Percentiles rank a stretch among this genome's conserved stretches.
These are phyloP conservation scores for Dictyostelium firmibasis DNA, from an alignment of 78 protist species.

Conservation along the genomic window DNA sequence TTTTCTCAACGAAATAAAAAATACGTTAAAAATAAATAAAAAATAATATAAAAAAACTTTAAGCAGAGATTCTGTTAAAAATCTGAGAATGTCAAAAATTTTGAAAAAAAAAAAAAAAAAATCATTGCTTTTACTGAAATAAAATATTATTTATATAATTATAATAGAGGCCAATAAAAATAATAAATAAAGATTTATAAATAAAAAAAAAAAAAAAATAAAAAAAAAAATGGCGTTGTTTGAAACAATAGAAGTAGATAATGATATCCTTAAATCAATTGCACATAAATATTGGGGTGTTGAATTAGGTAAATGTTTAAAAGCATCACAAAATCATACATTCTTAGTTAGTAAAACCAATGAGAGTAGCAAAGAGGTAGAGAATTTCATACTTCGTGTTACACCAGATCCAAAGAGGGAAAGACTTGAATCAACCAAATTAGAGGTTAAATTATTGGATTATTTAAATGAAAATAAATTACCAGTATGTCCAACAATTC, in stretches of 20 bases:
- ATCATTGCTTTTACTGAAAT: neutral
- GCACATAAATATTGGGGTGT: constrained; percentile 51
- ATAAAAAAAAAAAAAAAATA: neutral
- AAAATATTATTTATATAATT: too few species aligned
- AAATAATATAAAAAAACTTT: too few species aligned
- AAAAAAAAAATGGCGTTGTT: constrained; percentile 67
- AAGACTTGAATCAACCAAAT: neutral
- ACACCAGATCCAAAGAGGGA: constrained; percentile 78
- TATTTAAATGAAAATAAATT: constrained; percentile 43
- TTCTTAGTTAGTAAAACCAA: neutral
- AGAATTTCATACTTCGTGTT: constrained; percentile 20
- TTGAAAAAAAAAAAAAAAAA: neutral
- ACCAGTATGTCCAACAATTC: constrained; percentile 28
- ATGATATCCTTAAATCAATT: constrained; percentile 3
- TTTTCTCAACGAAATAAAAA: too few species aligned
- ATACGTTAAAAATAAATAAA: too few species aligned
- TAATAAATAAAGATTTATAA: neutral
- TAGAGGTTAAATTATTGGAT: constrained; percentile 41
- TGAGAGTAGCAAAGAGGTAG: neutral
- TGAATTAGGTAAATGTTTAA: constrained; percentile 50
- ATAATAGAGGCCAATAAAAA: too few species aligned
- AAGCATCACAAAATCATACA: constrained; percentile 83
- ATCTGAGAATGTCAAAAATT: neutral
- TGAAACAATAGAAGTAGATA: constrained; percentile 70
- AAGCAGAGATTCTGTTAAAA: neutral